phyloP scores from a whole-genome alignment of 176 grass and related monocot species.

The Echinochloa phyllopogon region DNA sequence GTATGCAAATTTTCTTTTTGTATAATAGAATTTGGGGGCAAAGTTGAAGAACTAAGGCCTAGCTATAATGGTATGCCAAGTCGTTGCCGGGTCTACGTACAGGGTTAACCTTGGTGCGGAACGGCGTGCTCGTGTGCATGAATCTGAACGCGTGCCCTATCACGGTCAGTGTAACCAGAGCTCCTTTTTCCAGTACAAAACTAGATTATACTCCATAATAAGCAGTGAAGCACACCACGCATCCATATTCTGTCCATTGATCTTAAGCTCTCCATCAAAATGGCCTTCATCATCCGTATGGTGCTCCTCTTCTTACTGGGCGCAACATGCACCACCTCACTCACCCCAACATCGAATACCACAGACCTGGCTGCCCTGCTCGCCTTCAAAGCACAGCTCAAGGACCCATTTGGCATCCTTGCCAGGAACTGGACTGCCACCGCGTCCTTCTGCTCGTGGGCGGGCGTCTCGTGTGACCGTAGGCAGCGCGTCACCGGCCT shows the following conservation, averaged over 20 bases:
- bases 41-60: too few species aligned
- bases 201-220: slow-evolving; percentile 5
- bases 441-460: slow-evolving; percentile 45
- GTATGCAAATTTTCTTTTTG: too few species aligned
- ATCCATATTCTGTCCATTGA: not conserved
- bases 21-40: too few species aligned
- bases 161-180: not conserved
- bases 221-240: not conserved
- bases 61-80: not conserved
- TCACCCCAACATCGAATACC: not conserved
- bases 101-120: not conserved
- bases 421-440: slow-evolving; percentile 39
- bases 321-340: not conserved
- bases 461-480: slow-evolving; percentile 35
- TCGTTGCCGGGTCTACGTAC: not conserved
- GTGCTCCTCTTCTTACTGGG: slow-evolving; percentile 12
- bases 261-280: not conserved
- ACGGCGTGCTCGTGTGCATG: not conserved
- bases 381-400: slow-evolving; percentile 44
- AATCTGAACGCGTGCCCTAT: not conserved
- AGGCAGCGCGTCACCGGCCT: slow-evolving; percentile 30
- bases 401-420: slow-evolving; percentile 43
- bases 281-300: slow-evolving; percentile 26
- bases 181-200: not conserved
- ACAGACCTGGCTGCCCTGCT: slow-evolving; percentile 48